These are phyloP conservation scores for Curvularia sp. DNA, from an alignment of 2,329 filamentous ascomycete species.

Conservation along the genomic window DNA sequence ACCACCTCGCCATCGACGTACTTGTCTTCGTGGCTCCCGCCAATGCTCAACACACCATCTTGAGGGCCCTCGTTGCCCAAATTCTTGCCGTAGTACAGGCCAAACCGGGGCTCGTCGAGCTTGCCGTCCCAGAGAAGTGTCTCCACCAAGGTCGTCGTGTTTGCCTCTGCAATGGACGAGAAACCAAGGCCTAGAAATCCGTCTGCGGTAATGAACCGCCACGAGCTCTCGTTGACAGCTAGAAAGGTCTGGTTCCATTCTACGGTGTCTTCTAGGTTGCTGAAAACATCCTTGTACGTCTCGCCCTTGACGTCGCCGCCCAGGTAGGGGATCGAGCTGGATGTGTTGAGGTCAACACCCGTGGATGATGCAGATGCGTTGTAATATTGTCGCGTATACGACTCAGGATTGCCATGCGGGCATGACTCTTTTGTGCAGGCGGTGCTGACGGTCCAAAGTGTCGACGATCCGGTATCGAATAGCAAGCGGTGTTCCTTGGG, in stretches of 20 bases:
- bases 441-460: conserved; percentile 22
- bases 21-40: conserved; percentile 56
- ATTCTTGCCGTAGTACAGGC: conserved; percentile 27
- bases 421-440: conserved; percentile 24
- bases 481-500: conserved; percentile 21
- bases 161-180: conserved; percentile 25
- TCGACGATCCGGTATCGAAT: conserved; percentile 29
- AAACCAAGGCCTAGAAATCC: conserved; percentile 30
- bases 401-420: conserved; percentile 8
- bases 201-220: conserved; percentile 29
- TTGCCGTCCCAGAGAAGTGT: conserved; percentile 25
- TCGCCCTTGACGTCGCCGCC: conserved; percentile 23
- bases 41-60: conserved; percentile 28
- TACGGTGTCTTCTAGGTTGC: conserved; percentile 1
- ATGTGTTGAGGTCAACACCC: conserved; percentile 14
- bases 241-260: conserved; percentile 34
- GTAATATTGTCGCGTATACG: conserved; percentile 22
- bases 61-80: conserved; percentile 10
- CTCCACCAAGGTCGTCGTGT: conserved; percentile 24
- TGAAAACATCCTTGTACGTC: conserved; percentile 21
- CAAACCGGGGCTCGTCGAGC: conserved; percentile 24
- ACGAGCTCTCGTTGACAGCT: conserved; percentile 22
- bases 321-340: conserved; percentile 19
- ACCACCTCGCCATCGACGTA: conserved; percentile 70
- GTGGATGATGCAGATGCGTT: conserved; percentile 21